Evolutionary conservation across 768 basidiomycete genomes (phyloP).

Genomic region (Atractiella rhizophila): DNA sequence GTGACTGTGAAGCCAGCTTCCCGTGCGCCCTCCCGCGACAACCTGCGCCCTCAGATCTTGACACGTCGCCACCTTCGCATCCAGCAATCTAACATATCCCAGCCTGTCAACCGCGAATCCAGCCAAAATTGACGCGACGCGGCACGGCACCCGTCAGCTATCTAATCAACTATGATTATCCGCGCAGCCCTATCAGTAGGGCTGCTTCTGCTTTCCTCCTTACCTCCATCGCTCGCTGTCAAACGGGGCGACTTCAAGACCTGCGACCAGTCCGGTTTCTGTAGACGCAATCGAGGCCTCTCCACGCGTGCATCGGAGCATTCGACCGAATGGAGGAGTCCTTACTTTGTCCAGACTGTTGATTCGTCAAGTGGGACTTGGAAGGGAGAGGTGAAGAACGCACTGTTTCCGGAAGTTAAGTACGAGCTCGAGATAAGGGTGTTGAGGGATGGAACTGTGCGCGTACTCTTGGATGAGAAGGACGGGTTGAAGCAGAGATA

Average conservation of each 20-base stretch:
- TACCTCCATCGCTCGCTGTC: no score
- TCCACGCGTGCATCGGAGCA: constrained; percentile 42
- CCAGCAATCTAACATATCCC: no score
- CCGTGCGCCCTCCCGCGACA: no score
- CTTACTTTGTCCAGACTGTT: constrained; percentile 46
- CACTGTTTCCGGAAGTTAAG: constrained; percentile 55
- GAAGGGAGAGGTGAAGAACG: constrained; percentile 49
- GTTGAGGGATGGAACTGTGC: constrained; percentile 62
- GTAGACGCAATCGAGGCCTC: constrained; percentile 66
- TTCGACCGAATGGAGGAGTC: constrained; percentile 45
- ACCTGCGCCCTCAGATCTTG: no score
- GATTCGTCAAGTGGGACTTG: constrained; percentile 30
- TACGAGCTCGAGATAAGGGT: constrained; percentile 62
- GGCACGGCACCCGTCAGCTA: no score
- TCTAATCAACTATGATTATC: no score
- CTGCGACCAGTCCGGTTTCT: constrained; percentile 83
- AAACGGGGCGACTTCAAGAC: constrained; percentile 72
- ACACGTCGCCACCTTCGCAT: no score
- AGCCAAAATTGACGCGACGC: no score
- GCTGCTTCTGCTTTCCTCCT: no score
- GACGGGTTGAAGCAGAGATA: constrained; percentile 56
- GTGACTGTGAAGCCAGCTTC: no score
- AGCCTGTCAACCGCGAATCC: no score
- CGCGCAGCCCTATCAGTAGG: no score
- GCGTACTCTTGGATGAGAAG: constrained; percentile 81